These are phyloP conservation scores for Backusella tuberculispora DNA, from an alignment of 192 early-diverging fungal species.

Conservation along the genomic window DNA sequence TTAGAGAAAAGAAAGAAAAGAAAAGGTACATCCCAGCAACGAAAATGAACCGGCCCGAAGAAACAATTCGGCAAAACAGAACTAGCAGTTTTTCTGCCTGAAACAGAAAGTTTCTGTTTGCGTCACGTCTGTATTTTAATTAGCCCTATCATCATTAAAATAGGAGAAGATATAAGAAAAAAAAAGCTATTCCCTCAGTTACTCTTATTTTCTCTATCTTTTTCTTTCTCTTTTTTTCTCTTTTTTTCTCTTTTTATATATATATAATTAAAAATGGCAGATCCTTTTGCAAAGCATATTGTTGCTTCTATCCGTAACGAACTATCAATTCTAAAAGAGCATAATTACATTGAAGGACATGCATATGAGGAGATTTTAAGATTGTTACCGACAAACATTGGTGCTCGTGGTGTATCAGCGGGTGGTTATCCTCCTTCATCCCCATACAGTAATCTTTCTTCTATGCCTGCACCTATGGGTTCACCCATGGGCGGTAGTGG, in stretches of 20 bases:
- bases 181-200: neutral
- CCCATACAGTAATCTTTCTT: neutral
- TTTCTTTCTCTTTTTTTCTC: neutral
- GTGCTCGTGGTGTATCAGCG: neutral
- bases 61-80: neutral
- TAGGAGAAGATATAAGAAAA: neutral
- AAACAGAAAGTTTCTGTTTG: conserved; percentile 13
- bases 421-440: conserved; percentile 19
- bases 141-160: neutral
- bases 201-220: neutral
- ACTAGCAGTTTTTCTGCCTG: neutral
- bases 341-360: conserved; percentile 26
- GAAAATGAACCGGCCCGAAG: neutral
- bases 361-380: conserved; percentile 34
- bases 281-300: conserved; percentile 25
- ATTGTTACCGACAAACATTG: conserved; percentile 23
- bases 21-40: neutral
- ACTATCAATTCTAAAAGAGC: conserved; percentile 28
- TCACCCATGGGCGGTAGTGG: neutral
- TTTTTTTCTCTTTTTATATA: neutral
- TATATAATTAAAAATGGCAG: conserved; percentile 6
- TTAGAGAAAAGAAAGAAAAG: neutral
- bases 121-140: conserved; percentile 16
- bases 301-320: conserved; percentile 34
- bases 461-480: neutral